A percentile compares a stretch with the other conserved stretches of the same genome.
phyloP scores from a whole-genome alignment of 371 early-diverging fungal genomes.

The Furculomyces boomerangus region DNA sequence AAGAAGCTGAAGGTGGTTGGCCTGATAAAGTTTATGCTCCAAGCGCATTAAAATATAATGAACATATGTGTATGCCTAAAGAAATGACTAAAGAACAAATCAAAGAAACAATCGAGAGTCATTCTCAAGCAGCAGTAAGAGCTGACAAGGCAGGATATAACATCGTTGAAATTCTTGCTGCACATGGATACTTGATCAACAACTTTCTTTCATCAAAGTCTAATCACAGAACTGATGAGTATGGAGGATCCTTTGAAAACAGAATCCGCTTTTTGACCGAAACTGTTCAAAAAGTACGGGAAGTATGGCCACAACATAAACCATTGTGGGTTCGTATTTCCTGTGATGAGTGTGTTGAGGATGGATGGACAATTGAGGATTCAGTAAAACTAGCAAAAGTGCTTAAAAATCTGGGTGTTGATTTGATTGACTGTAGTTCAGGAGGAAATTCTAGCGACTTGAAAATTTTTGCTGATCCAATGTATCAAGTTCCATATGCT shows the following conservation, averaged over 20 bases:
- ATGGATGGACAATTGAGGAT: constrained; percentile 46
- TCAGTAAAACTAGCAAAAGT: constrained; percentile 32
- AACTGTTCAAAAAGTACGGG: constrained; percentile 36
- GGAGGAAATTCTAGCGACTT: constrained; percentile 39
- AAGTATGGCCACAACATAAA: constrained; percentile 52
- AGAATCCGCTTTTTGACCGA: constrained; percentile 48
- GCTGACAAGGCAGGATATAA: constrained; percentile 66
- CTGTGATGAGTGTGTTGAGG: constrained; percentile 42
- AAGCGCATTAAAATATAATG: constrained; percentile 33
- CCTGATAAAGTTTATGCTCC: constrained; percentile 53
- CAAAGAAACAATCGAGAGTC: constrained; percentile 29
- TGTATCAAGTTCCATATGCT: constrained; percentile 58
- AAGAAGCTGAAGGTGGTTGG: constrained; percentile 50
- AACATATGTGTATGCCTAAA: constrained; percentile 27
- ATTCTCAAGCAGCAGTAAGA: constrained; percentile 46
- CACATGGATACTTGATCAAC: constrained; percentile 58
- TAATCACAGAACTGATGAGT: constrained; percentile 68
- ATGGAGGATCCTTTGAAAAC: constrained; percentile 62
- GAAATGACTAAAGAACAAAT: constrained; percentile 48
- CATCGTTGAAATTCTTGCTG: constrained; percentile 67
- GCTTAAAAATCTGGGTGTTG: constrained; percentile 45
- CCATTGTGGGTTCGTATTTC: constrained; percentile 68
- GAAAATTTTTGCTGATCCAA: constrained; percentile 28
- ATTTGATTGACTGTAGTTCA: constrained; percentile 48
- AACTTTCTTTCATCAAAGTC: constrained; percentile 60